Base-by-base conservation (phyloP, 805 yeast species). In the Metschnikowia corniflorae region DNA sequence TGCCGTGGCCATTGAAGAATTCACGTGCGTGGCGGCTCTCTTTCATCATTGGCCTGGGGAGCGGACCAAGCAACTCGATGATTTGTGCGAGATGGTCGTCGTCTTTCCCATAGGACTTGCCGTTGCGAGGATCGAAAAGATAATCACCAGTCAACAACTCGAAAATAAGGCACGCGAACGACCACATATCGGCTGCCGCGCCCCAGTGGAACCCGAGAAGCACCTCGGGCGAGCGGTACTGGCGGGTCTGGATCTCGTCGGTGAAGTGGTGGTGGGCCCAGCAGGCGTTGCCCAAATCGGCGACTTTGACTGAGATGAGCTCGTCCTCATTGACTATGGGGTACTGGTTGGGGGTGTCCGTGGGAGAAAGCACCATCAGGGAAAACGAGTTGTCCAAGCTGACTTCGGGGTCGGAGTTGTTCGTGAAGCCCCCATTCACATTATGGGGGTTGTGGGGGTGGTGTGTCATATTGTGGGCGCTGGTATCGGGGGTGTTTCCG, bases 241-340 rank as follows among this genome's bases (percentile, higher is more conserved):
- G 85, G 39, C 86, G 57, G 2, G 86, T 80, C 55, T 80, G 84
- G 41, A 80, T 79, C 51, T 79, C 83, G 49, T 78, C 76, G 4
- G 85, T 78, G 53, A 75, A 80, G 53, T 80, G 86, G 35, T 70
- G 73, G 47, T 73, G 65, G 18, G 65, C 61, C 77, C 80, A 78
- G 56, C 85, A 79, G 3, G 85, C 82, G 53, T 80, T 80, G 22
- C 86, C 86, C 43, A 80, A 65, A 55, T 80, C 86, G 3, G 86
- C 86, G 26, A 80, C 71, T 47, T 80, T 80, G 24, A 80, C 76
- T n/a, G 49, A 44, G 16, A 47, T 43, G 32, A 80, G 54, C 45
- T 82, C 82, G 33, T 71, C 66, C 36, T 64, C 64, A 50, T 60
- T 60, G 37, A 64, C 40, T 8, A 44, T 43, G n/a, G n/a, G n/a